phyloP scores from a whole-genome alignment of 2,329 filamentous ascomycete genomes.

The Colletotrichum sp. region DNA sequence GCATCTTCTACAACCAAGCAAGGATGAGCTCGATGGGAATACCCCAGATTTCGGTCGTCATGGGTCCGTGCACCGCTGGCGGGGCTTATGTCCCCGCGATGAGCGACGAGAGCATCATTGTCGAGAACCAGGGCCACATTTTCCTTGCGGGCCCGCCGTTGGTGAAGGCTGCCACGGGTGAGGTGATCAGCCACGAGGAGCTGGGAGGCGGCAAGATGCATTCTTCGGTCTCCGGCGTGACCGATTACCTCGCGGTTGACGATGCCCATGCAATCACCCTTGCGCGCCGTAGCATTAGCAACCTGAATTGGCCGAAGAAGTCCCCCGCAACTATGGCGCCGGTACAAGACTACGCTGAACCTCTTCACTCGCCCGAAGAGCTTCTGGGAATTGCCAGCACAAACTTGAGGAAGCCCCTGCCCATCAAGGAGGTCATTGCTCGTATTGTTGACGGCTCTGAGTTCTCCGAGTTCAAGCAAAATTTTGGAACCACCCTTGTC shows the following conservation, averaged over 20 bases:
- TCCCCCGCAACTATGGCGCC: constrained; percentile 40
- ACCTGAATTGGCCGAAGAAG: constrained; percentile 83
- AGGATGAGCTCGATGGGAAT: constrained; percentile 89
- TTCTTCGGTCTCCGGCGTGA: constrained; percentile 88
- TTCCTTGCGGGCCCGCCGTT: constrained; percentile 94
- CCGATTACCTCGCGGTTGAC: constrained; percentile 93
- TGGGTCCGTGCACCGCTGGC: constrained; percentile 96
- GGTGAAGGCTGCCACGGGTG: constrained; percentile 94
- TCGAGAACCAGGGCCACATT: constrained; percentile 94
- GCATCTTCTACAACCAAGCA: constrained; percentile 98
- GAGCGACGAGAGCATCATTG: constrained; percentile 97
- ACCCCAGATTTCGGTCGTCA: constrained; percentile 92
- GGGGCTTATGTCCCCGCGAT: constrained; percentile 97
- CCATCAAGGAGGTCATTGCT: constrained; percentile 89
- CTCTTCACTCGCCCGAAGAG: constrained; percentile 80
- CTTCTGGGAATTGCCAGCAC: constrained; percentile 88
- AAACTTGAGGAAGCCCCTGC: constrained; percentile 84
- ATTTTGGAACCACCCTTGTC: constrained; percentile 87
- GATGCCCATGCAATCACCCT: constrained; percentile 91
- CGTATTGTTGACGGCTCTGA: constrained; percentile 89
- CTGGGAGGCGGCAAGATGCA: constrained; percentile 91
- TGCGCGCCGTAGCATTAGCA: constrained; percentile 81
- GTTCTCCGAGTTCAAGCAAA: constrained; percentile 93
- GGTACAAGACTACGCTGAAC: constrained; percentile 67
- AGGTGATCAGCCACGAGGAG: constrained; percentile 89